phyloP scores from a whole-genome alignment of 2,329 filamentous ascomycete species.

The Rutstroemia sp. region DNA sequence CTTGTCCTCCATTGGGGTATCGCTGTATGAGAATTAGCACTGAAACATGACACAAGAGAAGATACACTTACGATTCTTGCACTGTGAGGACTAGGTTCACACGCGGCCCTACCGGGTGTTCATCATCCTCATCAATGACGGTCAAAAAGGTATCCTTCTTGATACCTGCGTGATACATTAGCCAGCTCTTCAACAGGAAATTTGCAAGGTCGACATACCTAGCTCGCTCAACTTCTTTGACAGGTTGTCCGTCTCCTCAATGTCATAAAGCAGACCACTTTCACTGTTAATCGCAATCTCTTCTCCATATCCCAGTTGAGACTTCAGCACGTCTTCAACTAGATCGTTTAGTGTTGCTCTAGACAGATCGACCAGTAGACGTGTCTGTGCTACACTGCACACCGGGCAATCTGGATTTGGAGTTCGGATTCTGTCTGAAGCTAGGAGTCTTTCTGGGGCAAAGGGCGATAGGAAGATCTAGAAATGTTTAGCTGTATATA shows the following conservation, averaged over 20 bases:
- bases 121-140: constrained; percentile 73
- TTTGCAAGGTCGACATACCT: constrained; percentile 36
- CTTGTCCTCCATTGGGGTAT: constrained; percentile 37
- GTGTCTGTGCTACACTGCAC: constrained; percentile 67
- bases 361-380: constrained; percentile 59
- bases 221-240: constrained; percentile 71
- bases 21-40: background rate
- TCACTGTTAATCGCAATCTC: constrained; percentile 75
- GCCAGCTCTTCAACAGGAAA: background rate
- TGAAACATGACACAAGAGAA: background rate
- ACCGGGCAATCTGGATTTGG: constrained; percentile 81
- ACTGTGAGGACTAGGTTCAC: constrained; percentile 75
- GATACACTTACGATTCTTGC: constrained; percentile 47
- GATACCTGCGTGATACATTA: constrained; percentile 43
- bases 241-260: constrained; percentile 82
- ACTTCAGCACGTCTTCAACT: constrained; percentile 64
- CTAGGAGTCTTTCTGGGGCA: constrained; percentile 49
- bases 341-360: constrained; percentile 72
- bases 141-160: constrained; percentile 70
- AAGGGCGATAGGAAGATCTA: constrained; percentile 74
- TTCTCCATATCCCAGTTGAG: constrained; percentile 67
- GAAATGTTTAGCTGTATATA: background rate
- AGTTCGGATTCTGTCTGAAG: constrained; percentile 45
- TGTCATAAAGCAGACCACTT: constrained; percentile 75
- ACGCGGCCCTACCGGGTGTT: constrained; percentile 63